A percentile compares a stretch with the other conserved stretches of the same genome.
phyloP scores from a whole-genome alignment of 176 grass and related monocot genomes.

The Eleusine indica region DNA sequence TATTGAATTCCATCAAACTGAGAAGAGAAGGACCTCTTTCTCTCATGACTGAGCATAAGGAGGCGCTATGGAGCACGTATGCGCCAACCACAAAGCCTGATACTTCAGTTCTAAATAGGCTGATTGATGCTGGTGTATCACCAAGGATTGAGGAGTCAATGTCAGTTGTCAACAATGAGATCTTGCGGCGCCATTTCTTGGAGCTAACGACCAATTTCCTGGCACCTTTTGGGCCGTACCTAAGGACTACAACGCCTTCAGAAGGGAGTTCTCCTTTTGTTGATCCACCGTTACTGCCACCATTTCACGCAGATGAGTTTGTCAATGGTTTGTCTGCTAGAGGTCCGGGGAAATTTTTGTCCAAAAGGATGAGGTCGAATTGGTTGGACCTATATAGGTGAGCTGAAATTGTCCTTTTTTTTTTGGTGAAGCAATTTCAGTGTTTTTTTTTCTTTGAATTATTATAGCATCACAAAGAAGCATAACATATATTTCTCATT shows the following conservation, averaged over 20 bases:
- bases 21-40: conserved; percentile 91
- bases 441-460: conserved; percentile 11
- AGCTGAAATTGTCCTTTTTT: conserved; percentile 33
- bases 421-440: conserved; percentile 11
- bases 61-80: conserved; percentile 88
- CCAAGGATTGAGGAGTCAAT: conserved; percentile 89
- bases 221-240: conserved; percentile 90
- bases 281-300: conserved; percentile 70
- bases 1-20: conserved; percentile 86
- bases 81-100: conserved; percentile 75
- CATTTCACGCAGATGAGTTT: conserved; percentile 83
- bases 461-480: conserved; percentile 27
- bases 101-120: conserved; percentile 86
- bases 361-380: conserved; percentile 97
- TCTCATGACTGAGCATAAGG: conserved; percentile 95
- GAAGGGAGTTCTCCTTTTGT: conserved; percentile 82
- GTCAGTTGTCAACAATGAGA: conserved; percentile 98
- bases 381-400: conserved; percentile 94
- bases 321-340: conserved; percentile 76
- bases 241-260: conserved; percentile 75
- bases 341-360: conserved; percentile 95
- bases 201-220: conserved; percentile 96
- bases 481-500: conserved; percentile 2
- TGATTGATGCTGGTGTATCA: conserved; percentile 74
- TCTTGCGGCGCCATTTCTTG: conserved; percentile 90